phyloP scores from a whole-genome alignment of 2,329 filamentous ascomycete genomes.

The Talaromyces amestolkiae region DNA sequence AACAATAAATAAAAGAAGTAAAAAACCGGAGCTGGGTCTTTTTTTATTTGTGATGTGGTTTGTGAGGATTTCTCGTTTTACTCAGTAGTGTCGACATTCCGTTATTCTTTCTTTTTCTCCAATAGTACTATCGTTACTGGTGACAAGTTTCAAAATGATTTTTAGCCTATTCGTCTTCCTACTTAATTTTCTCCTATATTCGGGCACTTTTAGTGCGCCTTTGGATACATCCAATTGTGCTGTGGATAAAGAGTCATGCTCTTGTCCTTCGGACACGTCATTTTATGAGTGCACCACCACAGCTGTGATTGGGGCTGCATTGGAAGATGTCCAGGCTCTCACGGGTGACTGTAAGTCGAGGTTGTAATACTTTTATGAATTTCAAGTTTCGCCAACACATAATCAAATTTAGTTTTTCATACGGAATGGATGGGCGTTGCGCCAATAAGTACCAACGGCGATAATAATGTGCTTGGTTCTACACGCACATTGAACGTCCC shows the following conservation, averaged over 20 bases:
- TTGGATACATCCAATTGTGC: not conserved
- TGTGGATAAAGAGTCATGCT: not conserved
- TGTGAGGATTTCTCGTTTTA: not conserved
- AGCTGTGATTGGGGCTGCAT: slow-evolving; percentile 1
- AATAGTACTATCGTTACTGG: not conserved
- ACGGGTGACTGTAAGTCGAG: not conserved
- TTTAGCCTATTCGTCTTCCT: not conserved
- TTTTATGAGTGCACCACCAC: slow-evolving; percentile 4
- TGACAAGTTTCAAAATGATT: not conserved
- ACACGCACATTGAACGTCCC: not conserved
- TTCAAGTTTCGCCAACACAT: not conserved
- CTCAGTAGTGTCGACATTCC: not conserved
- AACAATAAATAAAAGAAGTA: not conserved
- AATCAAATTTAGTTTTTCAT: not conserved
- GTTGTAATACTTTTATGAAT: not conserved
- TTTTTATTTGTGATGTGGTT: not conserved
- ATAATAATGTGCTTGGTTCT: slow-evolving; percentile 1
- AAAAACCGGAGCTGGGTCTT: not conserved
- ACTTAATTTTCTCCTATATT: not conserved
- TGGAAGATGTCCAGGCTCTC: not conserved
- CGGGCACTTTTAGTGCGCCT: not conserved
- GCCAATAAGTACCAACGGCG: not conserved
- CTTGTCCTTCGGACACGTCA: not conserved
- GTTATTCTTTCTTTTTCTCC: not conserved
- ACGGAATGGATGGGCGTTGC: slow-evolving; percentile 1